These are phyloP conservation scores for Leptographium procerum DNA, from an alignment of 2,329 filamentous ascomycete genomes.

Conservation along the genomic window DNA sequence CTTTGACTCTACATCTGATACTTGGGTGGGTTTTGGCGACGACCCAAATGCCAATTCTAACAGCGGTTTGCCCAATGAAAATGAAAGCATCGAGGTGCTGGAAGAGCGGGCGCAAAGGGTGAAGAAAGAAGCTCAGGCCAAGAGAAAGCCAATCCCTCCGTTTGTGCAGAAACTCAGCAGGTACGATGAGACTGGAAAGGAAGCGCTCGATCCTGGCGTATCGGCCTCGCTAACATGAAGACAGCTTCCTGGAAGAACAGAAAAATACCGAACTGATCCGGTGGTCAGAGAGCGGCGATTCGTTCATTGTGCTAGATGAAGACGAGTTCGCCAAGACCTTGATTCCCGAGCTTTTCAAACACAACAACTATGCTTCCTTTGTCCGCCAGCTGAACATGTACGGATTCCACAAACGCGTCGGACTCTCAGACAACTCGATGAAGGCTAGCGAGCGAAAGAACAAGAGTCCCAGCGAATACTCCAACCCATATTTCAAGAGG, in stretches of 20 bases:
- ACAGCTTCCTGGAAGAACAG: slow-evolving; percentile 81
- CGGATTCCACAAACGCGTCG: slow-evolving; percentile 92
- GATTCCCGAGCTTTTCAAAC: slow-evolving; percentile 96
- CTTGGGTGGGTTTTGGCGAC: slow-evolving; percentile 30
- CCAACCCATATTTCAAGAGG: slow-evolving; percentile 89
- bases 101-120: slow-evolving; percentile 70
- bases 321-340: slow-evolving; percentile 97
- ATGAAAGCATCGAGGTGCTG: slow-evolving; percentile 66
- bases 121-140: slow-evolving; percentile 78
- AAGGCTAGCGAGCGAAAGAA: slow-evolving; percentile 93
- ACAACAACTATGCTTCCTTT: slow-evolving; percentile 96
- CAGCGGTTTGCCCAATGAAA: slow-evolving; percentile 30
- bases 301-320: slow-evolving; percentile 92
- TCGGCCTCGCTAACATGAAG: slow-evolving; percentile 12
- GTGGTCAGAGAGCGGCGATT: slow-evolving; percentile 94
- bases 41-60: slow-evolving; percentile 17
- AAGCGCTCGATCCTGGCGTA: neutral
- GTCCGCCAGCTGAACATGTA: slow-evolving; percentile 95
- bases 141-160: slow-evolving; percentile 89
- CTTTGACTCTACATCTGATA: slow-evolving; percentile 28
- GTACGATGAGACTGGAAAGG: slow-evolving; percentile 31
- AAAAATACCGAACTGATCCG: slow-evolving; percentile 92
- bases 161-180: slow-evolving; percentile 98
- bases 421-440: slow-evolving; percentile 93
- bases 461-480: slow-evolving; percentile 97